Evolutionary conservation across 495 filamentous ascomycete species (phyloP), one percentile per base, ranked within the genome.

Genomic region (Lophiostoma macrostomum): DNA sequence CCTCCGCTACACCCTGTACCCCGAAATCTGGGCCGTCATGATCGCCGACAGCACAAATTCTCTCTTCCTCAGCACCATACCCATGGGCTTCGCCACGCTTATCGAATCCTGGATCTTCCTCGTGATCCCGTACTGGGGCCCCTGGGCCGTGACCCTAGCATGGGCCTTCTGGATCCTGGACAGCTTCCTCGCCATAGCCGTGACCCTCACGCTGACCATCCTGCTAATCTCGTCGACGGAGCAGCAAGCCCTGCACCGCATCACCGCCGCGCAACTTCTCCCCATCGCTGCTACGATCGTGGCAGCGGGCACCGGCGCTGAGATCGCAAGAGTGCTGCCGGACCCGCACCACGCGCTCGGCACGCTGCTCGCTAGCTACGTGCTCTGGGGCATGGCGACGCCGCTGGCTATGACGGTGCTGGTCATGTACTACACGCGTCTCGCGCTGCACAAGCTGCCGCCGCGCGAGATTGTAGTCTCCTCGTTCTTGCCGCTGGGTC

Each of bases 41-140:
- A 73, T 84, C 41, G 61, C 61, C 0, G 79, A 85, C 55, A 73
- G 77, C 0, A 72, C 71, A 0, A 81, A 85, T 55, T 79, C 75
- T 1, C 73, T 86, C 23, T 85, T 84, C 59, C 66, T 85, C 0
- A 81, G 80, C 1, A 80, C 79, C 0, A 73, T 85, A 23, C 82
- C 82, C 0, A 84, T 85, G 78, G 80, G 80, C 4, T 74, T 85
- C 18, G 76, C 79, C 0, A 85, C 79, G 1, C 75, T 84, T 14
- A 67, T 82, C 38, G 79, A 79, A 37, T 77, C 79, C 75, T 69
- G 78, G 45, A 69, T 75, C 28, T 71, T 73, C 23, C 73, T 82
- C 5, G 81, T 79, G 53, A 76, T 80, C 0, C 79, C 80, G 0
- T 70, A 66, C 5, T 82, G 76, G 80, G 80, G 79, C 0, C 41